Evolutionary conservation across 1,139 yeast genomes (phyloP).

Genomic region (Debaryomyces robertsiae): DNA sequence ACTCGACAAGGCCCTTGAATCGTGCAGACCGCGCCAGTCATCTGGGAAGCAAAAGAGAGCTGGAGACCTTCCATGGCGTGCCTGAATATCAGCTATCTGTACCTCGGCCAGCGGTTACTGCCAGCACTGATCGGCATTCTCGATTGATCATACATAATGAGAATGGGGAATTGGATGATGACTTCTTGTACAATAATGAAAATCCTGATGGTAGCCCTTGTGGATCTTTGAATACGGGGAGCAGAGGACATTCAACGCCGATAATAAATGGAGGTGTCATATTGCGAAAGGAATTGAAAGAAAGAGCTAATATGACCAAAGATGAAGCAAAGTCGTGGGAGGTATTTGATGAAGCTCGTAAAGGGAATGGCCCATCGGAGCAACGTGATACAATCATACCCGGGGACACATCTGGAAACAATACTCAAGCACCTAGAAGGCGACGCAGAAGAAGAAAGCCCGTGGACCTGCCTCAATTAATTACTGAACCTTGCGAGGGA

Average conservation of each 20-base stretch:
- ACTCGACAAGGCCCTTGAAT: slow-evolving; percentile 1
- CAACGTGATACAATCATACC: not conserved
- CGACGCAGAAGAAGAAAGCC: slow-evolving; percentile 29
- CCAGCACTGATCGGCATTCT: slow-evolving; percentile 10
- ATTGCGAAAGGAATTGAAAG: slow-evolving; percentile 39
- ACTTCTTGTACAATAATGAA: slow-evolving; percentile 27
- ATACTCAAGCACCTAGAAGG: slow-evolving; percentile 18
- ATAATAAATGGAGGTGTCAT: slow-evolving; percentile 47
- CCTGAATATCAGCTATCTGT: not conserved
- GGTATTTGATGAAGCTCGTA: slow-evolving; percentile 36
- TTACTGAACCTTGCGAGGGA: slow-evolving; percentile 9
- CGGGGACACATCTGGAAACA: not conserved
- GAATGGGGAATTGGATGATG: slow-evolving; percentile 40
- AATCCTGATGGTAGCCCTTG: slow-evolving; percentile 11
- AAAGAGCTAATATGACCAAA: slow-evolving; percentile 29
- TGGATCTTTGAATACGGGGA: not conserved
- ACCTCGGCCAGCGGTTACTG: not conserved
- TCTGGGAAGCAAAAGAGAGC: no score
- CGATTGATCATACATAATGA: slow-evolving; percentile 36
- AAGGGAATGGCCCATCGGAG: slow-evolving; percentile 9
- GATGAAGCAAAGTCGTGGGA: slow-evolving; percentile 48
- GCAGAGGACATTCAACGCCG: slow-evolving; percentile 15
- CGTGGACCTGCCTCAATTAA: slow-evolving; percentile 11
- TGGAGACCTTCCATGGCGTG: no score
- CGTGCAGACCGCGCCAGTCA: no score